Conservation (phyloP, 2,329 filamentous ascomycete species). For the Pezicula radicicola region DNA sequence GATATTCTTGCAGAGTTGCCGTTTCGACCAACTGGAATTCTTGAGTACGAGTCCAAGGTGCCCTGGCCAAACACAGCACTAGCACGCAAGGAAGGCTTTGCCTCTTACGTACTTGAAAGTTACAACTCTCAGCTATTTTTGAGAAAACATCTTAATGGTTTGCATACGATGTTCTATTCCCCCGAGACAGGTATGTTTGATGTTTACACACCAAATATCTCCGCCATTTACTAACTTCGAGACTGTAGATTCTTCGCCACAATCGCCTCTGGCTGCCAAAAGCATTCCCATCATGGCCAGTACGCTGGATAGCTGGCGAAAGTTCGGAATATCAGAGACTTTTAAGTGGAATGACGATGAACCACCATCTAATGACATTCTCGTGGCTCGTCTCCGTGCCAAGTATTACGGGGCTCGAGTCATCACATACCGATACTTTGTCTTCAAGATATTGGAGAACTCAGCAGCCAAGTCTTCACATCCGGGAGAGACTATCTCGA, state of each 20-base stretch:
- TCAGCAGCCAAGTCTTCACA: constrained; percentile 23
- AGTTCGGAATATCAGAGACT: constrained; percentile 44
- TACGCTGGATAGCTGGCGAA: constrained; percentile 9
- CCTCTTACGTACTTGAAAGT: constrained; percentile 50
- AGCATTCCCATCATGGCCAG: not conserved
- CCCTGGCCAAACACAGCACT: constrained; percentile 59
- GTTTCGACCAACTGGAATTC: constrained; percentile 56
- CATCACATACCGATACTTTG: constrained; percentile 81
- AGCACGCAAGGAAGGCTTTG: constrained; percentile 40
- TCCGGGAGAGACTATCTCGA: constrained; percentile 12
- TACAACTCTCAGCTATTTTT: constrained; percentile 63
- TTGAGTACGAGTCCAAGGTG: constrained; percentile 62
- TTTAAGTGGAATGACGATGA: constrained; percentile 56
- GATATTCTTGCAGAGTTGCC: constrained; percentile 88
- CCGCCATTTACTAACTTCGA: constrained; percentile 34
- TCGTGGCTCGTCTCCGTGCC: constrained; percentile 78
- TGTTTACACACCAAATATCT: constrained; percentile 44
- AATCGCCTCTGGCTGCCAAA: constrained; percentile 14
- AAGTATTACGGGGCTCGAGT: constrained; percentile 94
- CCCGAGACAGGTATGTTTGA: constrained; percentile 21
- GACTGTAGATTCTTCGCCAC: constrained; percentile 20
- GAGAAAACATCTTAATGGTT: constrained; percentile 60
- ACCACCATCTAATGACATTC: constrained; percentile 69
- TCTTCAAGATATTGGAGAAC: constrained; percentile 50
- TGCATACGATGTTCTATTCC: constrained; percentile 43